Percentiles rank a stretch among this genome's conserved stretches.
phyloP scores from a whole-genome alignment of 2,329 filamentous ascomycete species.

The Fusarium falciforme region DNA sequence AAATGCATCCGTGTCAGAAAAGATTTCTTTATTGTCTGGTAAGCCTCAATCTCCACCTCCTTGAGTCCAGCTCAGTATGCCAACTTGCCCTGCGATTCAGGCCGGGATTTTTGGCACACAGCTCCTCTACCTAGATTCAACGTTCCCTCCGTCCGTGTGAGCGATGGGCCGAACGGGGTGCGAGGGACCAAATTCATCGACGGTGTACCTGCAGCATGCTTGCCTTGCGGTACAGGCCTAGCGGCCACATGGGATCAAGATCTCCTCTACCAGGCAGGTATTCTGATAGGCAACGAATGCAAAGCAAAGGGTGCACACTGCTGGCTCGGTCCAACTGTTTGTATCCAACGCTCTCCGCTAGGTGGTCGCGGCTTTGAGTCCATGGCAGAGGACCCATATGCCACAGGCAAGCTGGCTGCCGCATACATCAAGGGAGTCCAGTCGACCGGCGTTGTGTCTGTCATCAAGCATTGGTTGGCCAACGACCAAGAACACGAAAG shows the following conservation, averaged over 20 bases:
- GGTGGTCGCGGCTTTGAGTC: conserved; percentile 12
- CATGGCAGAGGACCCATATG: conserved; percentile 5
- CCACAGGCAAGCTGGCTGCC: not conserved
- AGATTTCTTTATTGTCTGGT: conserved; percentile 9
- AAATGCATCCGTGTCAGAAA: conserved; percentile 9
- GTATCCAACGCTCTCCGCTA: conserved; percentile 4
- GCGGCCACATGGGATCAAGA: conserved; percentile 24
- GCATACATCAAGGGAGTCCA: conserved; percentile 10
- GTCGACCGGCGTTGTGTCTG: not conserved
- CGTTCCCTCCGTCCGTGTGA: not conserved
- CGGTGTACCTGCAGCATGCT: conserved; percentile 6
- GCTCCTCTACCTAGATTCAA: conserved; percentile 1
- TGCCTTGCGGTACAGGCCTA: conserved; percentile 14
- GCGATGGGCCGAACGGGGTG: not conserved
- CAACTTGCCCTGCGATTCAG: not conserved
- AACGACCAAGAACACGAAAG: conserved; percentile 15
- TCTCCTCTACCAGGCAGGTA: conserved; percentile 13
- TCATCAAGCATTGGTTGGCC: conserved; percentile 10
- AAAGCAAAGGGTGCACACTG: conserved; percentile 11
- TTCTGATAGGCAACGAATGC: conserved; percentile 12
- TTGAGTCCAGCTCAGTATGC: not conserved
- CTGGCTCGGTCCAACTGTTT: conserved; percentile 10
- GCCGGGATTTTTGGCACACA: conserved; percentile 19
- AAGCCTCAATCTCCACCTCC: not conserved
- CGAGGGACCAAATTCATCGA: not conserved